Percentiles rank a stretch among this genome's conserved stretches.
These are phyloP conservation scores for Suillus plorans DNA, from an alignment of 768 basidiomycete genomes.

Conservation along the genomic window DNA sequence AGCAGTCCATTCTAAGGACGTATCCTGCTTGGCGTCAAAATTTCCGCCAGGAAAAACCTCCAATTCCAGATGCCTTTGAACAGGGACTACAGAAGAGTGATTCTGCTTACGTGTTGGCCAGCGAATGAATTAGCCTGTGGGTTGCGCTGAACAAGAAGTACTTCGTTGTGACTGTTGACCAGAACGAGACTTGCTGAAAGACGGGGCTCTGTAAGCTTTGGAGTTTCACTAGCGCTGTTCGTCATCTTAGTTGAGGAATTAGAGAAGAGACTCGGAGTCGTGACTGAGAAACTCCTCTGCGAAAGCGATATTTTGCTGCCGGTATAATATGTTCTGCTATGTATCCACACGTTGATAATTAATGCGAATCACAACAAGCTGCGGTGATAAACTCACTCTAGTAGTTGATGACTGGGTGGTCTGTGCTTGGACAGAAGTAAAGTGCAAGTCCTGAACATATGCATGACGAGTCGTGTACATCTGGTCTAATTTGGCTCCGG, in stretches of 20 bases:
- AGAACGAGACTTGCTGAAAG: slow-evolving; percentile 69
- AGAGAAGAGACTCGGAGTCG: background rate
- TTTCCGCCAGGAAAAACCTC: slow-evolving; percentile 83
- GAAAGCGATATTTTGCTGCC: background rate
- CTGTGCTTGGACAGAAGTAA: background rate
- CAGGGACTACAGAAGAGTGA: background rate
- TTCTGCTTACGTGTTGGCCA: slow-evolving; percentile 57
- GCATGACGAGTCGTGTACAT: background rate
- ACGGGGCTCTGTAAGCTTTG: slow-evolving; percentile 36
- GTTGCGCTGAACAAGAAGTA: slow-evolving; percentile 70
- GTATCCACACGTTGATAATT: background rate
- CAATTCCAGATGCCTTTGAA: slow-evolving; percentile 6
- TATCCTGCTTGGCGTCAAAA: slow-evolving; percentile 59
- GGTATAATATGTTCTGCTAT: background rate
- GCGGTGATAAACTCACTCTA: background rate
- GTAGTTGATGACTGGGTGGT: background rate
- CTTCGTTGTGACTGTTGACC: slow-evolving; percentile 64
- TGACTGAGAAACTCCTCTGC: background rate
- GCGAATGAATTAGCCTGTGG: slow-evolving; percentile 62
- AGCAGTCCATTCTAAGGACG: slow-evolving; percentile 57
- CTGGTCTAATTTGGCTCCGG: background rate
- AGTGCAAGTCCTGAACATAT: background rate
- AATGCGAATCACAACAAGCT: background rate
- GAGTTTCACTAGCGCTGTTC: background rate
- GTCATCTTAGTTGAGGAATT: background rate